Base-by-base conservation (phyloP, 805 yeast species). In the Ogataea ramenticola region DNA sequence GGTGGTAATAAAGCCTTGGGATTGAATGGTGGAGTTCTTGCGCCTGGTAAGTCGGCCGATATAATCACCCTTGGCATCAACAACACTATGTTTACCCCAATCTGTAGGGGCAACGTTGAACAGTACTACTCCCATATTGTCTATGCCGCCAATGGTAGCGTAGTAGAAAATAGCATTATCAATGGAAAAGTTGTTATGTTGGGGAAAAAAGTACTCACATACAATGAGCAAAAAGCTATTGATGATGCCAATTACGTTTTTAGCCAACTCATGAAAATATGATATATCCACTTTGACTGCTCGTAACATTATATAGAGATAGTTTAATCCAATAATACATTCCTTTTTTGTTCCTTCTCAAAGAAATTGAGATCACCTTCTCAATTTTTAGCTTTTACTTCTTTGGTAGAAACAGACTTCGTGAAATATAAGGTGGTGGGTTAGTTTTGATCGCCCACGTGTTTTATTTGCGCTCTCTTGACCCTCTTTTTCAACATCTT, bases 111-210 rank as follows among this genome's bases (percentile, higher is more conserved):
- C 4, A 41, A 43, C 17, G 32, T 19, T 14, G 33, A 30, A 3
- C 45, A 43, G 20, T 43, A 43, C 16, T 43, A 43, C 33, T 36
- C 42, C 9, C 37, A 43, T 22, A 39, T 43, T 6, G 45, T 43
- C 3, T 43, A 36, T 17, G 37, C 45, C 7, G 26, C 27, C 16
- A 39, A 43, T 22, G 43, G 45, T 14, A 43, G 45, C 26, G 42
- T 43, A 5, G 45, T 43, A 17, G 37, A 21, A 30, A 17, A 24
- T 20, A 30, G 38, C 26, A 29, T 43, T 17, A 43, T 43, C 24
- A 41, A 43, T 24, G 45, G 45, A 11, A 17, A 26, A 12, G 14
- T 39, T 11, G 45, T 43, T 7, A 43, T 43, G 45, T 26, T 22
- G 6, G n/a, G 39, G 20, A 43, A 36, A 33, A 31, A 29, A 20